Evolutionary conservation across 495 filamentous ascomycete genomes (phyloP).

Genomic region (Oleoguttula mirabilis): DNA sequence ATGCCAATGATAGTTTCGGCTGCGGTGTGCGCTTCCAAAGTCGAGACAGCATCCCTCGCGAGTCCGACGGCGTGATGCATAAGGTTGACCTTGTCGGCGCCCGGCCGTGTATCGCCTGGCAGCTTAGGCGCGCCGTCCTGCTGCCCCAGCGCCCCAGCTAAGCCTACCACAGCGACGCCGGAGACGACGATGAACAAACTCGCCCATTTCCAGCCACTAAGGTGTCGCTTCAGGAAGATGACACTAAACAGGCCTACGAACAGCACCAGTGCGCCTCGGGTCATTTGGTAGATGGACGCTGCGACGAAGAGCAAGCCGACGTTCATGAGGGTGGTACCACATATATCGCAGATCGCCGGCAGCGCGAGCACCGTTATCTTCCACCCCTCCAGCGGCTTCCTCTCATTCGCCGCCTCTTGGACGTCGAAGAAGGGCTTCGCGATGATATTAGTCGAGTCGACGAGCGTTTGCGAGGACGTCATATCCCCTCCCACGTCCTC

Average conservation of each 20-base stretch:
- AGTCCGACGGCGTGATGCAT: constrained; percentile 3
- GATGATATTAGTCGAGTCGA: constrained; percentile 34
- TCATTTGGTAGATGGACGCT: constrained; percentile 97
- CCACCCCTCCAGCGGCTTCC: constrained; percentile 53
- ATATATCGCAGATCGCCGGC: constrained; percentile 86
- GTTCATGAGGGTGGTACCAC: constrained; percentile 94
- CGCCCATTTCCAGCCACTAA: constrained; percentile 79
- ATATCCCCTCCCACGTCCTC: constrained; percentile 33
- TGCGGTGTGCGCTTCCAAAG: constrained; percentile 36
- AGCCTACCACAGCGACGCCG: constrained; percentile 79
- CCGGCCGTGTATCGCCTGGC: constrained; percentile 11
- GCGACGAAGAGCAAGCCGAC: constrained; percentile 86
- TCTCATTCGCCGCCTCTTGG: constrained; percentile 24
- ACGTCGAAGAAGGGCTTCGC: constrained; percentile 38
- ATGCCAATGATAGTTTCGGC: constrained; percentile 69
- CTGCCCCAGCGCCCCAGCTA: constrained; percentile 70
- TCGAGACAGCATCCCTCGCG: constrained; percentile 7
- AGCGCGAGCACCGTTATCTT: constrained; percentile 66
- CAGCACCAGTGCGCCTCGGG: constrained; percentile 79
- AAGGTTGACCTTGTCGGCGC: neutral
- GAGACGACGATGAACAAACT: constrained; percentile 74
- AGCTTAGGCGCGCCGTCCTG: constrained; percentile 31
- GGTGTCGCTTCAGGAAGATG: constrained; percentile 64
- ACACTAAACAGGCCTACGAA: constrained; percentile 96
- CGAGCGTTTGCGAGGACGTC: constrained; percentile 17